Conservation (phyloP, 768 basidiomycete genomes). For the Phanerodontia chrysosporium region DNA sequence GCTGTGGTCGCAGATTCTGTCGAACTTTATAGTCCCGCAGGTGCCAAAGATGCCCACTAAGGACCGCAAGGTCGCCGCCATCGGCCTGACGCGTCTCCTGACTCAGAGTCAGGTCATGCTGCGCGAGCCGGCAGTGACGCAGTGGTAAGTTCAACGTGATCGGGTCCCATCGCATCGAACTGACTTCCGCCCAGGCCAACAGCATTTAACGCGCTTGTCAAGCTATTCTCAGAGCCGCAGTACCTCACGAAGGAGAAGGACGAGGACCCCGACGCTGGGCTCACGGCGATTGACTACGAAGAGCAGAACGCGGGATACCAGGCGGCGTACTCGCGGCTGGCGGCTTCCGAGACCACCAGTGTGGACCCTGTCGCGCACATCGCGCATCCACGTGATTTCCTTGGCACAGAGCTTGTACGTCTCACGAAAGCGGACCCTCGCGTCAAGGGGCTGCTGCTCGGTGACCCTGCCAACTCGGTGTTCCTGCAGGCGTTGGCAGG, state of each 20-base stretch:
- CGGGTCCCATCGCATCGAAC: neutral
- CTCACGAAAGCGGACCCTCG: constrained; percentile 14
- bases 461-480: constrained; percentile 16
- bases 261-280: constrained; percentile 23
- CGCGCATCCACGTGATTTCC: constrained; percentile 22
- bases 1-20: constrained; percentile 77
- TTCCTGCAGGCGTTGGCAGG: constrained; percentile 15
- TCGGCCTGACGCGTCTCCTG: constrained; percentile 77
- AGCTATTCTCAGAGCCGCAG: constrained; percentile 76
- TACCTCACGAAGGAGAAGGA: constrained; percentile 41
- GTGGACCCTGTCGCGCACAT: constrained; percentile 35
- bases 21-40: constrained; percentile 76
- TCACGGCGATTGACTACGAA: constrained; percentile 84
- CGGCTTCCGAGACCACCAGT: constrained; percentile 44
- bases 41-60: constrained; percentile 74
- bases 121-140: constrained; percentile 51
- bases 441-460: constrained; percentile 13
- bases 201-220: constrained; percentile 64
- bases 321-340: constrained; percentile 87
- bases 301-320: constrained; percentile 91
- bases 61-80: constrained; percentile 80
- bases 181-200: constrained; percentile 29
- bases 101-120: constrained; percentile 72
- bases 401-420: constrained; percentile 21
- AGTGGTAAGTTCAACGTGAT: constrained; percentile 49